Evolutionary conservation across 305 asterid genomes (phyloP).

Genomic region (Solanum chacoense): DNA sequence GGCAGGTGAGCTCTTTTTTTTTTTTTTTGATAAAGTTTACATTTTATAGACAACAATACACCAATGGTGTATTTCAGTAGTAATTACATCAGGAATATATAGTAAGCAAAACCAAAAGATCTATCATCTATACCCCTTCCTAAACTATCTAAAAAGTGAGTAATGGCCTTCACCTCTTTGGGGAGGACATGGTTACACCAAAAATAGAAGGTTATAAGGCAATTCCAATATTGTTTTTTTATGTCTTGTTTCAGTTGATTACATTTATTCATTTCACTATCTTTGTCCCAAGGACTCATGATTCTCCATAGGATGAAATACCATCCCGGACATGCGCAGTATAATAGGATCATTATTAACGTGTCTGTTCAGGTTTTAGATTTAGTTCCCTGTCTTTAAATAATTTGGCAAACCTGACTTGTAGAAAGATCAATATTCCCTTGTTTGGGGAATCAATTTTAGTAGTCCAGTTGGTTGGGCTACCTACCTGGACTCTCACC

Average conservation of each 20-base stretch:
- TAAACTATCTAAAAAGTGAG: background rate
- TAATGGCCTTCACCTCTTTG: background rate
- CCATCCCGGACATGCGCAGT: background rate
- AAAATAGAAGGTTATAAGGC: background rate
- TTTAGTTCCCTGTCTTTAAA: background rate
- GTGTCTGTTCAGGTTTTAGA: background rate
- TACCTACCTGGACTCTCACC: background rate
- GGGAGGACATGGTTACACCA: background rate
- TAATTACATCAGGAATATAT: background rate
- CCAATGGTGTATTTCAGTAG: background rate
- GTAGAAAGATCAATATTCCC: background rate
- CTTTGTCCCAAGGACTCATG: background rate
- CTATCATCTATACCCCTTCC: background rate
- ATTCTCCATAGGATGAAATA: background rate
- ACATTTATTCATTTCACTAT: background rate
- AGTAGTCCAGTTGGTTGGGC: background rate
- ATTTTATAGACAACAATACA: background rate
- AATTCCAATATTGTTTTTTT: background rate
- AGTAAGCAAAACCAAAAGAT: background rate
- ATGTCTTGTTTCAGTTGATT: background rate
- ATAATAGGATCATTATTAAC: background rate
- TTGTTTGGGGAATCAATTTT: background rate
- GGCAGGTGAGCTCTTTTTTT: constrained; percentile 33
- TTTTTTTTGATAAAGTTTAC: background rate
- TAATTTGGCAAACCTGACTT: background rate